Base-by-base conservation (phyloP, 306 rosid genomes). In the Ochetophila trinervis region DNA sequence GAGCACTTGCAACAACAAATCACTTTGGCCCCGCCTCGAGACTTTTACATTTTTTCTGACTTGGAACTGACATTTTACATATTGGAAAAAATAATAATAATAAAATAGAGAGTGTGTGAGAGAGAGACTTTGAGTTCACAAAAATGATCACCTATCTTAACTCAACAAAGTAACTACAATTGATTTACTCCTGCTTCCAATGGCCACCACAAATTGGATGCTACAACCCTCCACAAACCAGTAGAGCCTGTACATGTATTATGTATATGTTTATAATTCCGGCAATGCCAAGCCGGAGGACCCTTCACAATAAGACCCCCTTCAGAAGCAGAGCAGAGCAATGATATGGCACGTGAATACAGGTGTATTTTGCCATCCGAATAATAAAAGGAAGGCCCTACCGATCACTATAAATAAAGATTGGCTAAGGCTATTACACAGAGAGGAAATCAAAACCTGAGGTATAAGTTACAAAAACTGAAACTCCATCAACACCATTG, bases 351-450 rank as follows among this genome's bases (percentile, higher is more conserved):
- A 73, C 78, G n/a, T n/a, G n/a, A n/a, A n/a, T 32, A 64, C 35
- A 66, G 59, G 9, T 7, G 66, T 71, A 63, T 53, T 61, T 35
- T 52, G 65, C 52, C 44, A 49, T 55, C 66, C 60, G 52, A 45
- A 60, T 37, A 61, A 45, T 36, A 74, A 66, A 76, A 56, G 37
- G 57, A 44, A 24, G 75, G 18, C 74, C 55, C 60, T 6, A 61
- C 78, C 66, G 75, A 80, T 67, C 76, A 13, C 54, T 51, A 54
- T 76, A 74, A 79, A 84, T 81, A 79, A 67, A 55, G 80, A 85
- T 65, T 40, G 67, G 74, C 75, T 27, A 60, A 69, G 69, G 76
- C 74, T 24, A 60, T 36, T 48, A 24, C 53, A 66, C 19, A 3
- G 10, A 76, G 40, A 49, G 23, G 75, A 70, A 77, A 58, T 58